These are phyloP conservation scores for Lactifluus volemus DNA, from an alignment of 768 basidiomycete genomes.

Conservation along the genomic window DNA sequence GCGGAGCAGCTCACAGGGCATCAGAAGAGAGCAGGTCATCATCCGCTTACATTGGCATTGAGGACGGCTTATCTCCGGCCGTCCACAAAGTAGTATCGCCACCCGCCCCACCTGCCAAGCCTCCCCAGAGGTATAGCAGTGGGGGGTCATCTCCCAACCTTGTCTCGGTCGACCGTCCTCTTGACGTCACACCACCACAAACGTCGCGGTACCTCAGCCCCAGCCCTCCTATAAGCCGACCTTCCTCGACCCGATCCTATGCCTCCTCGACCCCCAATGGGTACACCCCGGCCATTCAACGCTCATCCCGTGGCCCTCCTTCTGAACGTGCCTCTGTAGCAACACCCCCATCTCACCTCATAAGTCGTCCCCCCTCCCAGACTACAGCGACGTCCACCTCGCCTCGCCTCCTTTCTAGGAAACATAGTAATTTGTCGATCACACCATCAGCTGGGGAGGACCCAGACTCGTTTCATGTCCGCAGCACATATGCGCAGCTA, in stretches of 20 bases:
- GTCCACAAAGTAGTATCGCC: neutral
- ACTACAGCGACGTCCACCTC: slow-evolving; percentile 16
- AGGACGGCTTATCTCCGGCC: neutral
- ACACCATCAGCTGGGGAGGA: slow-evolving; percentile 75
- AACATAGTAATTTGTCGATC: slow-evolving; percentile 46
- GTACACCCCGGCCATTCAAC: neutral
- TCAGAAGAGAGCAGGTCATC: slow-evolving; percentile 27
- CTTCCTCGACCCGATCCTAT: slow-evolving; percentile 12
- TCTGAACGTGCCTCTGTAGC: slow-evolving; percentile 4
- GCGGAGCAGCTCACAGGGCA: slow-evolving; percentile 30
- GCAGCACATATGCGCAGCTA: slow-evolving; percentile 84
- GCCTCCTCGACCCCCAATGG: neutral
- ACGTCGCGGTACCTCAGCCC: slow-evolving; percentile 18
- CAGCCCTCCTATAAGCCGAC: slow-evolving; percentile 16
- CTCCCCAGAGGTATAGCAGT: neutral
- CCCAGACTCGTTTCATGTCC: slow-evolving; percentile 71
- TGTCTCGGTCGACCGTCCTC: neutral
- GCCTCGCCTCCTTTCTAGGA: slow-evolving; percentile 7
- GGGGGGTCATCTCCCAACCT: neutral
- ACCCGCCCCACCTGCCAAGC: neutral
- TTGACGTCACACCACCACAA: neutral
- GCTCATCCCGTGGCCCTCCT: neutral
- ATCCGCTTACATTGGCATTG: slow-evolving; percentile 8
- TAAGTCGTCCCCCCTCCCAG: slow-evolving; percentile 3
- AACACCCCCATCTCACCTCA: neutral